Evolutionary conservation across 1,284 basidiomycete species (phyloP).

Genomic region (Leccinum angustisporum): DNA sequence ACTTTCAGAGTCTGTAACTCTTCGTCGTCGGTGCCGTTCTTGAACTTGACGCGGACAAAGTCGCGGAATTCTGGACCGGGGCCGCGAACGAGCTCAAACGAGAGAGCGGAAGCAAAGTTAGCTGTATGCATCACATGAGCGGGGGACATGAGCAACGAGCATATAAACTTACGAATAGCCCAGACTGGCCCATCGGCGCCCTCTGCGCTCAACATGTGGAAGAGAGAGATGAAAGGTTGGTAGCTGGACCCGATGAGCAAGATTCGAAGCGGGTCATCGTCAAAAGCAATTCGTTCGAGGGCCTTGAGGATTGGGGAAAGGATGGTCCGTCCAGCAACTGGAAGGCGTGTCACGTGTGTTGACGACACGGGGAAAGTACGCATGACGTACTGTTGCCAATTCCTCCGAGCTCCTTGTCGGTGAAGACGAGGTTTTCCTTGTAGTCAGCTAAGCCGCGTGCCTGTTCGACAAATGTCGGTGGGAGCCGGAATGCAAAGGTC

Average conservation of each 20-base stretch:
- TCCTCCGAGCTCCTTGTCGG: conserved; percentile 56
- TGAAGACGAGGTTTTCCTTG: conserved; percentile 77
- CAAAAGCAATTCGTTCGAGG: conserved; percentile 74
- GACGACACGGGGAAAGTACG: not conserved
- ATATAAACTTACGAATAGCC: conserved; percentile 57
- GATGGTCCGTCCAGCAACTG: conserved; percentile 78
- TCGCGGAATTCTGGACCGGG: conserved; percentile 71
- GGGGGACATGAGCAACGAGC: not conserved
- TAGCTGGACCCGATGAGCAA: conserved; percentile 76
- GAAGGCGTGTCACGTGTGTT: not conserved
- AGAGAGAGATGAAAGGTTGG: conserved; percentile 85
- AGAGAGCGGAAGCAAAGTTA: conserved; percentile 74
- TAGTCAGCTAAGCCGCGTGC: conserved; percentile 69
- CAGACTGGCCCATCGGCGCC: conserved; percentile 51
- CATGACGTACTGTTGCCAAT: conserved; percentile 69
- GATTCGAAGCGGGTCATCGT: conserved; percentile 74
- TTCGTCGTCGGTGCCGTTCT: conserved; percentile 67
- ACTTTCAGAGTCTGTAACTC: conserved; percentile 59
- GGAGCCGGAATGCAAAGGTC: conserved; percentile 70
- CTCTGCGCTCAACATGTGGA: conserved; percentile 68
- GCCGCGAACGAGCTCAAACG: conserved; percentile 74
- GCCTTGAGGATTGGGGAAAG: conserved; percentile 68
- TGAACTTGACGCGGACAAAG: conserved; percentile 81
- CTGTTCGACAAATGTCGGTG: conserved; percentile 66
- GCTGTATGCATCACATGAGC: conserved; percentile 42